phyloP scores from a whole-genome alignment of 2,329 filamentous ascomycete species.

The Phialophora verrucosa region DNA sequence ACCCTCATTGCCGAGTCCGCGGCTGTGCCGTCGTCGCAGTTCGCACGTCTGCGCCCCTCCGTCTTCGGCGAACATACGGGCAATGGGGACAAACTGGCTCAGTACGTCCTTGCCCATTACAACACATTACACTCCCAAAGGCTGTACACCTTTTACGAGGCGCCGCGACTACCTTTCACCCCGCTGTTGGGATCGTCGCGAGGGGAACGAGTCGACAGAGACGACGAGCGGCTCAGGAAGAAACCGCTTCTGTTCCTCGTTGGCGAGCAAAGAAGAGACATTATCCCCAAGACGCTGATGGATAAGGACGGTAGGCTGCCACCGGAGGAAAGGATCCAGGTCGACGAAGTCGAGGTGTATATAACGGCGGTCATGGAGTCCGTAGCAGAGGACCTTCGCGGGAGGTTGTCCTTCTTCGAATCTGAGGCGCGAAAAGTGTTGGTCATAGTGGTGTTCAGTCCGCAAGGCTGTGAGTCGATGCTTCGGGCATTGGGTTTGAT shows the following conservation, averaged over 20 bases:
- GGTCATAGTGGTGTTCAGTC: conserved; percentile 61
- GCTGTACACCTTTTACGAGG: conserved; percentile 28
- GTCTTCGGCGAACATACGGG: conserved; percentile 83
- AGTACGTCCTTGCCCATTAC: conserved; percentile 81
- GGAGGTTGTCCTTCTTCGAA: conserved; percentile 54
- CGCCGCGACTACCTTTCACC: conserved; percentile 36
- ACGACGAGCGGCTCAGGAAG: conserved; percentile 37
- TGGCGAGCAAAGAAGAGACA: conserved; percentile 85
- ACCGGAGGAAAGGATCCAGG: conserved; percentile 60
- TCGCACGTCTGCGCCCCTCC: conserved; percentile 53
- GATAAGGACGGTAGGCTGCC: conserved; percentile 54
- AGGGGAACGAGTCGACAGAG: conserved; percentile 30
- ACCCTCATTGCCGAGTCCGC: conserved; percentile 51
- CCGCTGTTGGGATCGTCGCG: conserved; percentile 39
- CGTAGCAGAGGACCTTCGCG: conserved; percentile 71
- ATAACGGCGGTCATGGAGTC: conserved; percentile 81
- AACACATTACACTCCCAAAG: conserved; percentile 44
- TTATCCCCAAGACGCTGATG: conserved; percentile 83
- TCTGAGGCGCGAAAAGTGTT: conserved; percentile 21
- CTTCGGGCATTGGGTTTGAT: conserved; percentile 58
- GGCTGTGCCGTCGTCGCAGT: conserved; percentile 20
- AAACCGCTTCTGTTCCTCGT: conserved; percentile 81
- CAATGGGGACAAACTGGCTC: conserved; percentile 79
- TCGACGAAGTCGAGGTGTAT: conserved; percentile 85
- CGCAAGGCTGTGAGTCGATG: conserved; percentile 67